Base-by-base conservation (phyloP, 257 asterid genomes). In the Linderniella brevidens region DNA sequence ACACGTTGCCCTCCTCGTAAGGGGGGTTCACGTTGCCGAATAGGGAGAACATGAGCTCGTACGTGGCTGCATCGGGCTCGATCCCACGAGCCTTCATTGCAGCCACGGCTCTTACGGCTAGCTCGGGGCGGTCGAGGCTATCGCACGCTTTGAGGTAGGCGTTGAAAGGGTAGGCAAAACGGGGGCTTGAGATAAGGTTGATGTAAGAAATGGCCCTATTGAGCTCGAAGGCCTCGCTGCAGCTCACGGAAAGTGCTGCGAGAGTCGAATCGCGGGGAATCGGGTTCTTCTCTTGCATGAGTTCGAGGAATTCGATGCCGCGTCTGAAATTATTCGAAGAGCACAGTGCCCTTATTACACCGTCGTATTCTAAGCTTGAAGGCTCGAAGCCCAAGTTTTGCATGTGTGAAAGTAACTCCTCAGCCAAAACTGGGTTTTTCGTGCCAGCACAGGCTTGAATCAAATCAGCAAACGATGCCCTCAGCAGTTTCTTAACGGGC, bases 11-110 rank as follows among this genome's bases (percentile, higher is more conserved):
- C 3, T 64, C 75, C 57, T 80, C 93, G 46, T 77, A 83, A 41
- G 92, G 93, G 50, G 80, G 77, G 70, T 80, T 78, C 50, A 78
- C 84, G 14, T 71, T 76, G 55, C 83, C 93, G 68, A 87, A 80
- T 68, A 87, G 63, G 55, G 92, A 74, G 70, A 83, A 70, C 57
- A 87, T 49, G 50, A 70, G 60, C 60, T 72, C 95, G 39, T 78
- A 87, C 38, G 97, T 83, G 76, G 72, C 69, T 67, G 74, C 63
- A 74, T 83, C 69, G 38, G 81, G 90, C 60, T 46, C 58, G 58
- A 80, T 36, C 39, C 76, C 67, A 64, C 58, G 59, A 41, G 65
- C 8, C 57, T 58, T 83, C 92, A 83, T 74, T 71, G 65, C 74
- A 53, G 74, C 74, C 68, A 75, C 65, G 54, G 69, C 61, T 41